Evolutionary conservation across 139 green algal species (phyloP).

Genomic region (Micractinium conductrix): DNA sequence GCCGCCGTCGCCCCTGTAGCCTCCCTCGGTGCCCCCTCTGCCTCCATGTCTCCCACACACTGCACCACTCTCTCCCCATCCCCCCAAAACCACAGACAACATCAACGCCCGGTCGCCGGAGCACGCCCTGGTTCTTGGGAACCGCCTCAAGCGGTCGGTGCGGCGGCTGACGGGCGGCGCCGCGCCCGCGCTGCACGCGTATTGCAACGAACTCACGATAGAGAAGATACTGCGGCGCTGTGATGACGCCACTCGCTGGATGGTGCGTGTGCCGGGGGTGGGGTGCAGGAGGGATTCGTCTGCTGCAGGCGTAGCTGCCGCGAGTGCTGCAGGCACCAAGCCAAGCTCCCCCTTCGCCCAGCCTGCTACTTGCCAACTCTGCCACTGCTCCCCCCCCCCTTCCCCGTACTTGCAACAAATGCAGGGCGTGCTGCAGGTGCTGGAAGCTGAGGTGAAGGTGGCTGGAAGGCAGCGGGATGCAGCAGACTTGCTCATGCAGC

Average conservation of each 20-base stretch:
- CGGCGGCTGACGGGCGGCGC: background rate
- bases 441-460: conserved; percentile 15
- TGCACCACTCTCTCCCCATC: background rate
- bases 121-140: conserved; percentile 15
- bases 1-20: no score
- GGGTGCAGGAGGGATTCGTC: no score
- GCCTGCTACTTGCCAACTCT: no score
- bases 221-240: no score
- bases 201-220: background rate
- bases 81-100: conserved; percentile 18
- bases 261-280: no score
- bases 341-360: no score
- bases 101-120: background rate
- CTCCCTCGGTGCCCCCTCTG: no score
- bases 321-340: no score
- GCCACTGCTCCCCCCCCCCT: background rate
- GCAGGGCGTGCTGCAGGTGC: background rate
- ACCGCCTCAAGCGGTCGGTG: background rate
- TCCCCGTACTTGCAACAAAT: background rate
- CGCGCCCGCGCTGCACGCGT: background rate
- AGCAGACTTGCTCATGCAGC: conserved; percentile 12
- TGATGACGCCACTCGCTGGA: no score
- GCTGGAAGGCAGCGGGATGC: conserved; percentile 14
- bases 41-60: no score
- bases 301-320: no score